A percentile compares a stretch with the other conserved stretches of the same genome.
Conservation (phyloP, 495 filamentous ascomycete species). For the Talaromyces adpressus region DNA sequence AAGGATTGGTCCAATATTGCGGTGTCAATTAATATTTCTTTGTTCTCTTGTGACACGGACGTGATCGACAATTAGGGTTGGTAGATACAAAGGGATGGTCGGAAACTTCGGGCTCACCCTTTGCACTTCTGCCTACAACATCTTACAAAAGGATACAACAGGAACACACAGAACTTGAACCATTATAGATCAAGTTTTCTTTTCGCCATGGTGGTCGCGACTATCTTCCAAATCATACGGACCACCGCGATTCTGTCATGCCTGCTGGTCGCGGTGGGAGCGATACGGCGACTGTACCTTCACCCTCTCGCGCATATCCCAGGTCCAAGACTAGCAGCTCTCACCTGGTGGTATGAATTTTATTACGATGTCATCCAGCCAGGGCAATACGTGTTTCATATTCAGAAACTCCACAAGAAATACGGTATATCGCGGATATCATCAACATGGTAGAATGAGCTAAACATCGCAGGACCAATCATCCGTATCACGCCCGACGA, state of each 20-base stretch:
- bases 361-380: constrained; percentile 5
- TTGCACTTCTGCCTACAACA: background rate
- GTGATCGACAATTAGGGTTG: too few species aligned
- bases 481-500: constrained; percentile 31
- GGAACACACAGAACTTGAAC: background rate
- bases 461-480: constrained; percentile 22
- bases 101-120: background rate
- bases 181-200: background rate
- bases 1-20: too few species aligned
- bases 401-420: constrained; percentile 29
- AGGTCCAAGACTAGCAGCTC: constrained; percentile 22
- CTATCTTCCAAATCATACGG: constrained; percentile 6
- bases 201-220: background rate
- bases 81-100: background rate
- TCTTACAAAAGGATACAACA: background rate
- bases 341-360: constrained; percentile 21
- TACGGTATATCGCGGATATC: constrained; percentile 18
- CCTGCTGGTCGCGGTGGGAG: constrained; percentile 3
- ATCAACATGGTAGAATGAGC: background rate
- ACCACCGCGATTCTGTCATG: constrained; percentile 8
- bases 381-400: constrained; percentile 23
- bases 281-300: constrained; percentile 8
- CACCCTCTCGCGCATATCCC: constrained; percentile 10
- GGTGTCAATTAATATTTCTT: background rate
- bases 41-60: background rate